Evolutionary conservation across 441 rosid genomes (phyloP), one percentile per base, ranked within the genome.

Genomic region (Mallotus japonicus): DNA sequence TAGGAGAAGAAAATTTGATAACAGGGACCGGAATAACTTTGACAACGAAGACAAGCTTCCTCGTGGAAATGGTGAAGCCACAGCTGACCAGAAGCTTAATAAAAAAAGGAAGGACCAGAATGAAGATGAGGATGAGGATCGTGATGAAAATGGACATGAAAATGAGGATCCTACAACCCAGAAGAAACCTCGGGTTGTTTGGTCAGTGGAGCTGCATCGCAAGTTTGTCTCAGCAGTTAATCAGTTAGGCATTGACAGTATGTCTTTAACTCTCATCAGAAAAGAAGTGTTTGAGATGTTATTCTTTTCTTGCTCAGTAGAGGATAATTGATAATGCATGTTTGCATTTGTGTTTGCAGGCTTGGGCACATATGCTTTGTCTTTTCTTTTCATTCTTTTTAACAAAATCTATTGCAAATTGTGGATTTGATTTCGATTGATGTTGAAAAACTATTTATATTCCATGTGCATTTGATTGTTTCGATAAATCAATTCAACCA

Each of bases 171-270:
- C 95, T 0, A 72, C 86, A 13, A 56, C 84, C 22, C 88, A 88
- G 65, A 95, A 96, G 85, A 96, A 93, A 83, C 89, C 97, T 64
- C 90, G 98, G 57, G 94, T 93, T 68, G 97, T 93, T 78, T 95
- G 99, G 99, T 86, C 97, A 4, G 91, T 85, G 6, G 98, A 96
- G 51, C 85, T 93, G 70, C 99, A 96, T 73, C 84, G 86, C 83
- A 90, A 92, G 79, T 96, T 96, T 81, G 94, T 96, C 65, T 84
- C 81, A 47, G 97, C 98, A 34, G 99, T 96, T 76, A 87, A 90
- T 74, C 97, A 93, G 73, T 56, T 95, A 65, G 97, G 98, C 65
- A 82, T 91, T 56, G 97, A 92, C 61, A 95, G 97, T 93, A 84
- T 86, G 99, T 83, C 34, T 79, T 67, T 47, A 16, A 42, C 53